Percentiles rank a stretch among this genome's conserved stretches.
Evolutionary conservation across 305 asterid genomes (phyloP).

Genomic region (Galium porrigens): DNA sequence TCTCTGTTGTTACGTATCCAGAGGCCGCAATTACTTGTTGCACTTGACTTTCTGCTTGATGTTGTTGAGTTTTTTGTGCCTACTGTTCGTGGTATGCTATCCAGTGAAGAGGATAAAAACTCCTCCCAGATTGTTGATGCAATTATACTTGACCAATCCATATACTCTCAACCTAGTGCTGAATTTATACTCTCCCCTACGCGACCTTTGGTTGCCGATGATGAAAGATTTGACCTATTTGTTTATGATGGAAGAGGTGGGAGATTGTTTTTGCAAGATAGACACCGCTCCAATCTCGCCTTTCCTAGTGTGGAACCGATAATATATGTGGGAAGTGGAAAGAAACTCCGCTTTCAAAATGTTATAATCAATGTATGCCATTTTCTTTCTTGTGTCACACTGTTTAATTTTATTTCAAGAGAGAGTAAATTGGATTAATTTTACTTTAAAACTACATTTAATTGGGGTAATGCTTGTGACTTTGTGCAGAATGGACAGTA

Average conservation of each 20-base stretch:
- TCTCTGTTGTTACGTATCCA: conserved; percentile 63
- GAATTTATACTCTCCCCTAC: conserved; percentile 62
- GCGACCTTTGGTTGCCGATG: conserved; percentile 72
- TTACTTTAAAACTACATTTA: conserved; percentile 7
- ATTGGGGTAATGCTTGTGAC: conserved; percentile 1
- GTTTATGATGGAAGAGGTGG: conserved; percentile 91
- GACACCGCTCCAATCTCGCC: conserved; percentile 41
- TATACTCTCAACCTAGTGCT: conserved; percentile 47
- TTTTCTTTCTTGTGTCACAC: conserved; percentile 4
- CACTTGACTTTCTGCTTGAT: conserved; percentile 82
- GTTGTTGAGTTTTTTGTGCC: conserved; percentile 91
- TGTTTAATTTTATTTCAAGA: neutral
- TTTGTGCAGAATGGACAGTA: conserved; percentile 48
- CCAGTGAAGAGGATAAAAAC: conserved; percentile 42
- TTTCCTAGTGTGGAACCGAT: conserved; percentile 60
- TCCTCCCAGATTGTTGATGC: conserved; percentile 46
- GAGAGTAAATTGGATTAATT: conserved; percentile 8
- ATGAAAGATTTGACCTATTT: conserved; percentile 62
- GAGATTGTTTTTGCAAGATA: conserved; percentile 58
- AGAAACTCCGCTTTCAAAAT: conserved; percentile 70
- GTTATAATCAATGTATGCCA: conserved; percentile 59
- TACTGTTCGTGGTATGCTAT: conserved; percentile 51
- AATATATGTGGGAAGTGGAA: conserved; percentile 72
- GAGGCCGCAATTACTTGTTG: conserved; percentile 91
- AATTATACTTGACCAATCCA: conserved; percentile 54